A percentile compares a stretch with the other conserved stretches of the same genome.
These are phyloP conservation scores for Pichia phayaonensis DNA, from an alignment of 805 yeast species.

Conservation along the genomic window DNA sequence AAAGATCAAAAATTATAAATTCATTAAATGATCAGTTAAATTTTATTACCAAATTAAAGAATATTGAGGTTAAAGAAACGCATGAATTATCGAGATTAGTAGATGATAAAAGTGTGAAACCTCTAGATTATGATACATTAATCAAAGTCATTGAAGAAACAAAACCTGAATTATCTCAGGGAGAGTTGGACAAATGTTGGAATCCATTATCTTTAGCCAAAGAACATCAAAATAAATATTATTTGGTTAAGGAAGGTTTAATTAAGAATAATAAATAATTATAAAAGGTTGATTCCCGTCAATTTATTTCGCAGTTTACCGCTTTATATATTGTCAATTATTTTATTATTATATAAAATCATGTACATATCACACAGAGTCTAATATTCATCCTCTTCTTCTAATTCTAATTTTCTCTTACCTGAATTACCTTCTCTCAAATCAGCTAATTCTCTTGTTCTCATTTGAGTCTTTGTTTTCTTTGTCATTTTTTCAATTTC, in stretches of 20 bases:
- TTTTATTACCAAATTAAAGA: conserved; percentile 41
- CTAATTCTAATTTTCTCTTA: conserved; percentile 61
- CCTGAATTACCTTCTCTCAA: conserved; percentile 56
- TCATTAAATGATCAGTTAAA: conserved; percentile 40
- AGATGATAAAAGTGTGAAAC: conserved; percentile 18
- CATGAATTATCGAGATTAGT: conserved; percentile 21
- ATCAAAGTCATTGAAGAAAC: conserved; percentile 17
- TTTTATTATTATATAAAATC: not conserved
- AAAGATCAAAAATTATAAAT: conserved; percentile 25
- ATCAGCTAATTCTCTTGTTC: conserved; percentile 67
- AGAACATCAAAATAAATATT: conserved; percentile 31
- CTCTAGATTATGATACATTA: conserved; percentile 27
- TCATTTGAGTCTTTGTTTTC: conserved; percentile 75
- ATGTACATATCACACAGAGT: not conserved
- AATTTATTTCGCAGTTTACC: too few species aligned
- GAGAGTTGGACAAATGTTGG: conserved; percentile 39
- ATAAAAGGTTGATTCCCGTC: not conserved
- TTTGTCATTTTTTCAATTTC: conserved; percentile 87
- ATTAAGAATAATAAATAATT: conserved; percentile 29
- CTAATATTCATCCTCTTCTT: conserved; percentile 33
- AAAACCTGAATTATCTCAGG: conserved; percentile 26
- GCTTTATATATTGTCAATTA: not conserved
- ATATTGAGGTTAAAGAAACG: conserved; percentile 16
- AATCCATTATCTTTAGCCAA: conserved; percentile 30
- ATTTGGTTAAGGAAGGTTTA: conserved; percentile 39